Conservation (phyloP, 495 filamentous ascomycete genomes). For the Aspergillus wentii region DNA sequence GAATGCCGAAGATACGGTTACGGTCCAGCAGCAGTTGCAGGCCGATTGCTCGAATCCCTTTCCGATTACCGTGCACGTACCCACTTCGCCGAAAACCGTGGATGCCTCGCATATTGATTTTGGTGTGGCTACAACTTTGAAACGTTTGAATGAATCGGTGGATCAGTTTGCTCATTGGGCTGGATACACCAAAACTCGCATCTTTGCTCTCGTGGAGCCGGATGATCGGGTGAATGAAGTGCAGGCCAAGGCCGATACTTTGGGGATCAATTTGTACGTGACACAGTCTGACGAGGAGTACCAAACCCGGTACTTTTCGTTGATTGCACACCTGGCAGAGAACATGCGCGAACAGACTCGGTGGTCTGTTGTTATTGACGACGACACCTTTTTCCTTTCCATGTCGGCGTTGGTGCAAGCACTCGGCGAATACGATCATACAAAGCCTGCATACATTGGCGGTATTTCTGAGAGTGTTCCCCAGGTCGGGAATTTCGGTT, state of each 20-base stretch:
- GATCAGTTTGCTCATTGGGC: slow-evolving; percentile 59
- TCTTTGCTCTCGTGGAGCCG: slow-evolving; percentile 52
- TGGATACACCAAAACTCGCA: slow-evolving; percentile 45
- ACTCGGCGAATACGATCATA: slow-evolving; percentile 41
- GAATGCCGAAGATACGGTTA: slow-evolving; percentile 1
- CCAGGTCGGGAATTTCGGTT: slow-evolving; percentile 44
- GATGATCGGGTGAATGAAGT: slow-evolving; percentile 29
- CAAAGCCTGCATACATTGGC: slow-evolving; percentile 48
- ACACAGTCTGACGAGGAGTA: slow-evolving; percentile 44
- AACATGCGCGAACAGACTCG: slow-evolving; percentile 41
- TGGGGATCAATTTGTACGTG: slow-evolving; percentile 49
- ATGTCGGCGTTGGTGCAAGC: slow-evolving; percentile 43
- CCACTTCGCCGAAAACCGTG: slow-evolving; percentile 21
- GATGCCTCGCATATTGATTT: slow-evolving; percentile 54
- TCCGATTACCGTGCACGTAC: slow-evolving; percentile 31
- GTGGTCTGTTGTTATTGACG: slow-evolving; percentile 62
- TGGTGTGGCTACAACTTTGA: slow-evolving; percentile 56
- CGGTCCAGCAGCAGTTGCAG: slow-evolving; percentile 12
- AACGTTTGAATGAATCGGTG: slow-evolving; percentile 51
- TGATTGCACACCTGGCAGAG: slow-evolving; percentile 47
- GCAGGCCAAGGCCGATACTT: slow-evolving; percentile 31
- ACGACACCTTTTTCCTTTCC: slow-evolving; percentile 64
- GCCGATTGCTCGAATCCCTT: slow-evolving; percentile 29
- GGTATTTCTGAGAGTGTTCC: slow-evolving; percentile 49
- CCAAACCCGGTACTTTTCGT: slow-evolving; percentile 55